Conservation (phyloP, 1,284 basidiomycete species). For the Serendipita sp. region DNA sequence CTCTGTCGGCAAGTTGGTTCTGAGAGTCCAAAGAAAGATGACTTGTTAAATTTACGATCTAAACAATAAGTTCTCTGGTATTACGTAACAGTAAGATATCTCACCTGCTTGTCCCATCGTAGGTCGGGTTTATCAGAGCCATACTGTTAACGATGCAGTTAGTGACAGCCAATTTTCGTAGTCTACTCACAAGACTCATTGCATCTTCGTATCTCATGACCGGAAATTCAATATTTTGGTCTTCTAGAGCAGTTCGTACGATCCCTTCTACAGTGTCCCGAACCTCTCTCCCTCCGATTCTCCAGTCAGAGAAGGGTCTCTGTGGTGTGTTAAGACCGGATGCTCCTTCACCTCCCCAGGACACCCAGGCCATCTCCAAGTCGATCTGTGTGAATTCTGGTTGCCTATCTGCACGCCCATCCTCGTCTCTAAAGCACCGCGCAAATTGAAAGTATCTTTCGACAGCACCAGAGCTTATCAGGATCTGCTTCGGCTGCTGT, state of each 20-base stretch:
- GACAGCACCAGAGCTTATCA: conserved; percentile 81
- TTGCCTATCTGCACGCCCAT: conserved; percentile 85
- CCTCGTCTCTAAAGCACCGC: conserved; percentile 89
- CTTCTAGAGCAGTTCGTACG: conserved; percentile 25
- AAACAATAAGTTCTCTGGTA: no score
- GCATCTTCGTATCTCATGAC: conserved; percentile 79
- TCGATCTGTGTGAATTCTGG: conserved; percentile 96
- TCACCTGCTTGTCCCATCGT: conserved; percentile 71
- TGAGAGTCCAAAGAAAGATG: no score
- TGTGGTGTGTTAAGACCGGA: neutral
- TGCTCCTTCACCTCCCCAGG: conserved; percentile 40
- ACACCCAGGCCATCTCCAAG: conserved; percentile 90
- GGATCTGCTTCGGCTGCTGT: conserved; percentile 89
- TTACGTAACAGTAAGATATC: conserved; percentile 12
- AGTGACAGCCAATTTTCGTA: neutral
- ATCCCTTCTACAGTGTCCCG: conserved; percentile 61
- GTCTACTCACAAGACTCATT: conserved; percentile 56
- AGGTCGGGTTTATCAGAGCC: conserved; percentile 94
- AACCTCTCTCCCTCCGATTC: conserved; percentile 72
- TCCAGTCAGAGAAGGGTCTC: conserved; percentile 35
- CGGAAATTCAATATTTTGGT: conserved; percentile 61
- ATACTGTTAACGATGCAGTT: conserved; percentile 36
- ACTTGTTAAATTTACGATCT: no score
- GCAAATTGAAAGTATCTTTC: conserved; percentile 89
- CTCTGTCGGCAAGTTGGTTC: neutral